Evolutionary conservation across 164 flowering plant genomes (phyloP).

Genomic region (Euptelea pleiosperma): DNA sequence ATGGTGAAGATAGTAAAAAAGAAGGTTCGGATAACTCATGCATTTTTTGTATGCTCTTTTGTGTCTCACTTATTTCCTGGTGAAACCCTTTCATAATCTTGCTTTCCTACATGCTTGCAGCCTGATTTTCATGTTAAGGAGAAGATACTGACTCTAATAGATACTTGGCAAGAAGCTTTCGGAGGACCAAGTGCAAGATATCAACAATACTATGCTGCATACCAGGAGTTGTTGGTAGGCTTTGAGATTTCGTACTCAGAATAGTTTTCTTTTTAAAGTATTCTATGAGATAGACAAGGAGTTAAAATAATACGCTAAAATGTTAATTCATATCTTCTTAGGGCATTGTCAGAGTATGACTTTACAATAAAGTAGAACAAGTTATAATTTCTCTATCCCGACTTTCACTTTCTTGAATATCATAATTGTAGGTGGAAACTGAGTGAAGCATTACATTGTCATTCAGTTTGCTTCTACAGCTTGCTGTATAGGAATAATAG

Average conservation of each 20-base stretch:
- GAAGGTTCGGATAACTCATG: conserved; percentile 49
- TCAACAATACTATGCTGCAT: conserved; percentile 89
- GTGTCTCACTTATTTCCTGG: not conserved
- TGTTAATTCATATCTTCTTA: not conserved
- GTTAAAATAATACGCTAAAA: not conserved
- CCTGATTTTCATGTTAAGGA: conserved; percentile 89
- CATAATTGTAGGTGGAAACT: not conserved
- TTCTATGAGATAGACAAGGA: not conserved
- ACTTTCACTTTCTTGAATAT: conserved; percentile 2
- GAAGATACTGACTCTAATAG: conserved; percentile 83
- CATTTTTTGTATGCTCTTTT: not conserved
- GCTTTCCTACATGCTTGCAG: conserved; percentile 39
- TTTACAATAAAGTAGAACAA: conserved; percentile 1
- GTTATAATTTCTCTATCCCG: not conserved
- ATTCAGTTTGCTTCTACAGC: not conserved
- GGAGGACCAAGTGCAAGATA: conserved; percentile 97
- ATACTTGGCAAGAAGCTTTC: conserved; percentile 99
- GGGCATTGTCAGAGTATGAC: not conserved
- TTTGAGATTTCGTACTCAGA: conserved; percentile 1
- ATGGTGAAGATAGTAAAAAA: conserved; percentile 90
- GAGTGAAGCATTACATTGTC: not conserved
- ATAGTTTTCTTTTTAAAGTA: not conserved
- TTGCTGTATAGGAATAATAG: not conserved
- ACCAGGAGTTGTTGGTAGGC: conserved; percentile 88
- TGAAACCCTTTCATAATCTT: conserved; percentile 1